Conservation (phyloP, 495 filamentous ascomycete species). For the Aspergillus sparsus region DNA sequence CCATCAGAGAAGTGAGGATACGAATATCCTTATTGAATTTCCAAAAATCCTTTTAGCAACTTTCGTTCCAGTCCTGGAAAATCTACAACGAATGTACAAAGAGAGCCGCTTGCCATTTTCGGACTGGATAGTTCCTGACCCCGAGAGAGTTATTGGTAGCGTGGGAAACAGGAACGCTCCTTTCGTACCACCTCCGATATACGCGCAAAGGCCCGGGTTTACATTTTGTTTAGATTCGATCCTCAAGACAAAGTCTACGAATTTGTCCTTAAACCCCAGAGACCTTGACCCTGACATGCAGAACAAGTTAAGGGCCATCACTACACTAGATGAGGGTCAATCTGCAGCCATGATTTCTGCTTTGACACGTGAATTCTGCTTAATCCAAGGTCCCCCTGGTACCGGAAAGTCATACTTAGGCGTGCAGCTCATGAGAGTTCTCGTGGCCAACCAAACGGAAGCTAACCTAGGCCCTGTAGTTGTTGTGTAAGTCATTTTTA, state of each 20-base stretch:
- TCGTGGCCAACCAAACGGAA: conserved; percentile 56
- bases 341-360: conserved; percentile 30
- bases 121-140: conserved; percentile 53
- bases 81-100: conserved; percentile 60
- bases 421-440: conserved; percentile 58
- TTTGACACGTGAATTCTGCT: conserved; percentile 51
- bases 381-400: conserved; percentile 82
- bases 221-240: conserved; percentile 53
- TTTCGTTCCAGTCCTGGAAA: conserved; percentile 65
- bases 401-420: conserved; percentile 73
- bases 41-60: conserved; percentile 65
- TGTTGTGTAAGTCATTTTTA: conserved; percentile 6
- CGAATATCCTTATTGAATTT: conserved; percentile 61
- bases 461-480: conserved; percentile 60
- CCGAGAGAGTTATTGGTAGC: background rate
- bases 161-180: conserved; percentile 13
- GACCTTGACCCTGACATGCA: background rate
- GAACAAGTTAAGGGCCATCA: background rate
- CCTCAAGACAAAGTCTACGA: conserved; percentile 30
- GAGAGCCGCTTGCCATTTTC: conserved; percentile 59
- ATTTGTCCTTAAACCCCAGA: background rate
- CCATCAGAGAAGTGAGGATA: background rate
- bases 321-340: conserved; percentile 5
- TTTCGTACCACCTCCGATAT: conserved; percentile 51
- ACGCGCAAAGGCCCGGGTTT: conserved; percentile 53